These are phyloP conservation scores for Psidium guajava DNA, from an alignment of 345 rosid genomes.

Conservation along the genomic window DNA sequence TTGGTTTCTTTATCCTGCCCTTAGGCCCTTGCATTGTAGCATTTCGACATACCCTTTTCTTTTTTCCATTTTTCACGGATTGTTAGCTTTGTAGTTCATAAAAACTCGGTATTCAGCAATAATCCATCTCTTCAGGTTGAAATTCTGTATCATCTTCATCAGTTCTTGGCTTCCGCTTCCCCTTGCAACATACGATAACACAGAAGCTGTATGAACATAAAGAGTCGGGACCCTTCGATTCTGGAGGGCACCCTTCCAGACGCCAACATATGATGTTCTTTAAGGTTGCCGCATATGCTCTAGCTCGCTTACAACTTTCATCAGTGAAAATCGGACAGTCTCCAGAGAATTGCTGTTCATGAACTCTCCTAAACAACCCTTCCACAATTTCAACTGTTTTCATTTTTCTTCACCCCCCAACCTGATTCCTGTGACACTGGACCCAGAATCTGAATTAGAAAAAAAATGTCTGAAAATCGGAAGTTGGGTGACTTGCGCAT, in stretches of 20 bases:
- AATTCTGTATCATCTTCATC: neutral
- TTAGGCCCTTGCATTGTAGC: neutral
- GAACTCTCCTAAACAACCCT: neutral
- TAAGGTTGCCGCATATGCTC: neutral
- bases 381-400: too few species aligned
- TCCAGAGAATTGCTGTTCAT: neutral
- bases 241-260: neutral
- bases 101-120: neutral
- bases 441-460: neutral
- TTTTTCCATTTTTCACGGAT: neutral
- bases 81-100: neutral
- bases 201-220: neutral
- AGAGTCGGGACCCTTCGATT: neutral
- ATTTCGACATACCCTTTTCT: neutral
- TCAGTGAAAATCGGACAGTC: neutral
- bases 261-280: neutral
- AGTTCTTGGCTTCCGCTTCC: slow-evolving; percentile 10
- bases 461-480: neutral
- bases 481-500: neutral
- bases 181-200: neutral
- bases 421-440: neutral
- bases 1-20: neutral
- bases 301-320: neutral
- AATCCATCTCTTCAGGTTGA: neutral
- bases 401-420: too few species aligned